A percentile compares a stretch with the other conserved stretches of the same genome.
These are phyloP conservation scores for Mycena albidolilacea DNA, from an alignment of 768 basidiomycete genomes.

Conservation along the genomic window DNA sequence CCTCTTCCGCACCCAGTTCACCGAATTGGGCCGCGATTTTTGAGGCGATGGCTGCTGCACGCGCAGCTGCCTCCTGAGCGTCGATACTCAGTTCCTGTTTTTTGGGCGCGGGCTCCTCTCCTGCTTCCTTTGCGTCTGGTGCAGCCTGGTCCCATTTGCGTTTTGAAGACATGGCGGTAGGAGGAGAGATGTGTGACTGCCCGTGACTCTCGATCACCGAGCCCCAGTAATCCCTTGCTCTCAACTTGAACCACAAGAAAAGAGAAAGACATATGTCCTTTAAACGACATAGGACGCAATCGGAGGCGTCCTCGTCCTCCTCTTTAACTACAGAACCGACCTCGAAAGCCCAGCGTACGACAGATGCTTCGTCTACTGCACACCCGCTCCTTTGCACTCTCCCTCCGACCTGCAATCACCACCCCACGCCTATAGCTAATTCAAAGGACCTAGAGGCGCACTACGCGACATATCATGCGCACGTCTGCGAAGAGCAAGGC, in stretches of 20 bases:
- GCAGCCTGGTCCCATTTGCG: conserved; percentile 61
- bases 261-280: conserved; percentile 32
- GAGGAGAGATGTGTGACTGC: not conserved
- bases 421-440: conserved; percentile 74
- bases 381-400: conserved; percentile 76
- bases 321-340: conserved; percentile 44
- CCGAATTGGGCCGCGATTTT: conserved; percentile 93
- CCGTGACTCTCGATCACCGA: not conserved
- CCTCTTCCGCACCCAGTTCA: conserved; percentile 57
- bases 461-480: conserved; percentile 88
- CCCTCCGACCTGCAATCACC: conserved; percentile 85
- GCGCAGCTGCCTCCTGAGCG: conserved; percentile 58
- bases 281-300: conserved; percentile 57
- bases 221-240: not conserved
- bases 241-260: not conserved
- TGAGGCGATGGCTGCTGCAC: conserved; percentile 89
- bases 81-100: conserved; percentile 60
- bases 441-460: conserved; percentile 84
- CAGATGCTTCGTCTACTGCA: conserved; percentile 38
- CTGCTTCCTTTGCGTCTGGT: conserved; percentile 63
- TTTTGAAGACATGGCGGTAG: conserved; percentile 36
- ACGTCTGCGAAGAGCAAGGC: conserved; percentile 78
- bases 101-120: conserved; percentile 53
- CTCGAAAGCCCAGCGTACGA: conserved; percentile 50
- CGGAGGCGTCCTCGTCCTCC: conserved; percentile 54